phyloP scores from a whole-genome alignment of 306 rosid species.

The Cicer cuneatum region DNA sequence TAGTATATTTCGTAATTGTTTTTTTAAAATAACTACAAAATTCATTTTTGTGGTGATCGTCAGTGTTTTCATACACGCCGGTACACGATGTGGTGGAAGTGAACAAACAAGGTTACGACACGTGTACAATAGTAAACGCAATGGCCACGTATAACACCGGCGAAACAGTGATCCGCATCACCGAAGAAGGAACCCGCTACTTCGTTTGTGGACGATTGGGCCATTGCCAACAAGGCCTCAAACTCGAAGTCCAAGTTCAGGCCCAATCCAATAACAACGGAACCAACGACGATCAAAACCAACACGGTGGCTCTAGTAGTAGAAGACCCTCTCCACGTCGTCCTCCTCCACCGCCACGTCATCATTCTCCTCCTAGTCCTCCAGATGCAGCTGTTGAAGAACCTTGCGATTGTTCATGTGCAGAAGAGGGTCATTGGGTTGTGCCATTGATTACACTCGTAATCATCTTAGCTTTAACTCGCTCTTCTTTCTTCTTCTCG shows the following conservation, averaged over 20 bases:
- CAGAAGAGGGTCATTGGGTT: background rate
- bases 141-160: slow-evolving; percentile 56
- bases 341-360: background rate
- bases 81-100: slow-evolving; percentile 77
- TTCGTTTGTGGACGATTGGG: slow-evolving; percentile 76
- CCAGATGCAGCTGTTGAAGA: background rate
- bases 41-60: slow-evolving; percentile 19
- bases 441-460: slow-evolving; percentile 42
- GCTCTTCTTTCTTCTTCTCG: slow-evolving; percentile 15
- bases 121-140: slow-evolving; percentile 59
- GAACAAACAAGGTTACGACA: slow-evolving; percentile 52
- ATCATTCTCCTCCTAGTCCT: background rate
- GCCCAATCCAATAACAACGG: slow-evolving; percentile 50
- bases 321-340: background rate
- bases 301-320: background rate
- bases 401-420: slow-evolving; percentile 43
- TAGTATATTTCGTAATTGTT: no score
- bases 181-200: slow-evolving; percentile 56
- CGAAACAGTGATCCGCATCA: slow-evolving; percentile 64
- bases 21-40: no score
- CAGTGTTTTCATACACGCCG: slow-evolving; percentile 83
- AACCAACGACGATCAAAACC: slow-evolving; percentile 23
- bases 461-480: slow-evolving; percentile 19
- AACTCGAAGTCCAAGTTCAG: slow-evolving; percentile 61
- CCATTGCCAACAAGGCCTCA: slow-evolving; percentile 76